Evolutionary conservation across 2,329 filamentous ascomycete genomes (phyloP).

Genomic region (Nemania diffusa): DNA sequence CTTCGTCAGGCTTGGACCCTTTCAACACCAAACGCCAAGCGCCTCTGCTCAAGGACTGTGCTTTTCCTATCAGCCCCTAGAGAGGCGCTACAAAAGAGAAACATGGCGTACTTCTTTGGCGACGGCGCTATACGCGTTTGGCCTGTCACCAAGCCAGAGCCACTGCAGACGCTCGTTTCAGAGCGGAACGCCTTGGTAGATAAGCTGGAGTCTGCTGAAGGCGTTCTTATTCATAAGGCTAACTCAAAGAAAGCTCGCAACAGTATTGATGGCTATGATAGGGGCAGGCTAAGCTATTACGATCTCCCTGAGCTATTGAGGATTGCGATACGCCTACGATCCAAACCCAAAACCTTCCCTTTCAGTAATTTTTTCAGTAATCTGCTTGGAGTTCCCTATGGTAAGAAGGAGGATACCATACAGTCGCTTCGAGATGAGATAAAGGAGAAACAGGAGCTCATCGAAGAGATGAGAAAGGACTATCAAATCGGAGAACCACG

Average conservation of each 20-base stretch:
- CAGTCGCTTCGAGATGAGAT: constrained; percentile 80
- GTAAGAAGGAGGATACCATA: constrained; percentile 88
- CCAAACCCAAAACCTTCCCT: constrained; percentile 70
- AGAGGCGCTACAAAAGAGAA: constrained; percentile 77
- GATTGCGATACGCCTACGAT: constrained; percentile 51
- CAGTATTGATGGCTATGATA: constrained; percentile 24
- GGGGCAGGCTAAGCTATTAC: constrained; percentile 27
- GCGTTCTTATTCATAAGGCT: constrained; percentile 79
- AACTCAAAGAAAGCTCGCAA: constrained; percentile 67
- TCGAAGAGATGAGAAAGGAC: constrained; percentile 54
- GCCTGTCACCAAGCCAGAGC: constrained; percentile 78
- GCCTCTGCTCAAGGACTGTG: constrained; percentile 89
- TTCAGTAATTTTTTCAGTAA: constrained; percentile 51
- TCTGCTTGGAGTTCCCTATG: constrained; percentile 46
- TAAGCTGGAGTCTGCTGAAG: constrained; percentile 85
- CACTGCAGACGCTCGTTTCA: constrained; percentile 80
- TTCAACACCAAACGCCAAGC: constrained; percentile 81
- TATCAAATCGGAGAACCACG: constrained; percentile 39
- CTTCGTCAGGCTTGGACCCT: constrained; percentile 93
- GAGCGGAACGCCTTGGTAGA: constrained; percentile 79
- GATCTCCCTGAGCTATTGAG: constrained; percentile 42
- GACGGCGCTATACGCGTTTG: constrained; percentile 83
- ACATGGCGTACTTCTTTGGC: constrained; percentile 81
- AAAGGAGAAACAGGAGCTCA: constrained; percentile 50
- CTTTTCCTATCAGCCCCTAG: constrained; percentile 89